Conservation (phyloP, 2,329 filamentous ascomycete genomes). For the Fusarium verrucosum region DNA sequence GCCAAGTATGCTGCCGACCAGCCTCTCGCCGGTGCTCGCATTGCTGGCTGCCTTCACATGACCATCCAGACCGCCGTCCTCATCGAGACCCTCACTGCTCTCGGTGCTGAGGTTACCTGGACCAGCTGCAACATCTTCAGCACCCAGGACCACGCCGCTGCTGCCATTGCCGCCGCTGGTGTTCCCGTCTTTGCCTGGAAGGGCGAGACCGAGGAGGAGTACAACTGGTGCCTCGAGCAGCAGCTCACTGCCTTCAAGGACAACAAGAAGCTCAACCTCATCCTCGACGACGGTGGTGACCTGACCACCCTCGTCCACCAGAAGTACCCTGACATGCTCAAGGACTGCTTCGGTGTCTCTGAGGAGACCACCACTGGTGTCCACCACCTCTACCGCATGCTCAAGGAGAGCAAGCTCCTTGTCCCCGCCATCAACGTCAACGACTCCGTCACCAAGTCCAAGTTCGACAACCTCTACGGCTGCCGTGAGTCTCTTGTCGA, state of each 20-base stretch:
- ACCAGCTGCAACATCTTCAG: conserved; percentile 99
- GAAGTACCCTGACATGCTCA: conserved; percentile 98
- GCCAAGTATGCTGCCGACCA: conserved; percentile 91
- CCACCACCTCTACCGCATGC: conserved; percentile 98
- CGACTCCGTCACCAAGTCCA: conserved; percentile 99
- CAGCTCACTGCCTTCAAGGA: conserved; percentile 97
- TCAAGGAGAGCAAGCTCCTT: conserved; percentile 88
- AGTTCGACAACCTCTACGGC: conserved; percentile 99
- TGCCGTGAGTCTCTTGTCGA: conserved; percentile 99
- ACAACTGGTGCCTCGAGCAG: conserved; percentile 99
- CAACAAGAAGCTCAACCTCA: conserved; percentile 95
- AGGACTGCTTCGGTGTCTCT: conserved; percentile 97
- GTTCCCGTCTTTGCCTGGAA: conserved; percentile 84
- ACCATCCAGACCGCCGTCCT: conserved; percentile 99
- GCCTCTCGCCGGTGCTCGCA: conserved; percentile 92
- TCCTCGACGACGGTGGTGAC: conserved; percentile 98
- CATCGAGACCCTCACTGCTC: conserved; percentile 94
- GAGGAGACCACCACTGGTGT: conserved; percentile 99
- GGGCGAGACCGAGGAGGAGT: conserved; percentile 99
- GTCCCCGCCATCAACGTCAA: conserved; percentile 99
- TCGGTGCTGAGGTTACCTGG: conserved; percentile 99
- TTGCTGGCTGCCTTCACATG: conserved; percentile 99
- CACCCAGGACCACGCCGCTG: conserved; percentile 97
- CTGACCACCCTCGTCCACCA: conserved; percentile 94
- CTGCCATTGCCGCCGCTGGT: conserved; percentile 93